Conservation (phyloP, 805 yeast genomes). For the Wickerhamiella occidentalis region DNA sequence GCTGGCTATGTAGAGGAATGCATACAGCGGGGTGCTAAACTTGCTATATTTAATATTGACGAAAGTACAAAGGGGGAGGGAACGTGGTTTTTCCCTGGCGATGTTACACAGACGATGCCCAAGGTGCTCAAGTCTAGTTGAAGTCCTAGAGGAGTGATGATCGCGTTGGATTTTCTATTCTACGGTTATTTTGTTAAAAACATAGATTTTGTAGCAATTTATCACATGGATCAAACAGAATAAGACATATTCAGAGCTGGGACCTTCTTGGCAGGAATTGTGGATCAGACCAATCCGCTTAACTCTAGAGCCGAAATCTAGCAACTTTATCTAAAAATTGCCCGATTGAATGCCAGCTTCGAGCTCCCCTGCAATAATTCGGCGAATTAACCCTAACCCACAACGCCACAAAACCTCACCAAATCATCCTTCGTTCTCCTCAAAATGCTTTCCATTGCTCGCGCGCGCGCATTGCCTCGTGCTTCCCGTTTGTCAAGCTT, state of each 20-base stretch:
- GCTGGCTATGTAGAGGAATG: slow-evolving; percentile 80
- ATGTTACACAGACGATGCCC: slow-evolving; percentile 63
- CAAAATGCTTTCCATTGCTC: slow-evolving; percentile 6
- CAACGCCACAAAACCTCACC: slow-evolving; percentile 6
- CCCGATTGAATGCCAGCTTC: too few species aligned
- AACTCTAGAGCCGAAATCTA: too few species aligned
- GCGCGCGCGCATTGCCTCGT: slow-evolving; percentile 6
- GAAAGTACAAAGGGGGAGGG: slow-evolving; percentile 28
- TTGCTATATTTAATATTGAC: slow-evolving; percentile 65
- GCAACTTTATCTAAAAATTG: too few species aligned
- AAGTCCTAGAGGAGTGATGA: too few species aligned
- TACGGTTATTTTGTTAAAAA: too few species aligned
- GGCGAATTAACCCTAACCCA: slow-evolving; percentile 5
- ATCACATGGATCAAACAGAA: too few species aligned
- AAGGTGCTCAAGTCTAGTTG: slow-evolving; percentile 23
- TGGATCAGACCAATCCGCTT: too few species aligned
- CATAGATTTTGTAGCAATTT: too few species aligned
- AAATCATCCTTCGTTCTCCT: slow-evolving; percentile 4
- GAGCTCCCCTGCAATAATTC: neutral
- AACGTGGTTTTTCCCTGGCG: slow-evolving; percentile 68
- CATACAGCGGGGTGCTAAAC: slow-evolving; percentile 57
- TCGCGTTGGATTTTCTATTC: too few species aligned
- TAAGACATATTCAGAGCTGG: too few species aligned
- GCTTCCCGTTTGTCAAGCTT: neutral
- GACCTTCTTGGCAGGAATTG: too few species aligned